Conservation (phyloP, 805 yeast genomes). For the Suhomyces emberorum region DNA sequence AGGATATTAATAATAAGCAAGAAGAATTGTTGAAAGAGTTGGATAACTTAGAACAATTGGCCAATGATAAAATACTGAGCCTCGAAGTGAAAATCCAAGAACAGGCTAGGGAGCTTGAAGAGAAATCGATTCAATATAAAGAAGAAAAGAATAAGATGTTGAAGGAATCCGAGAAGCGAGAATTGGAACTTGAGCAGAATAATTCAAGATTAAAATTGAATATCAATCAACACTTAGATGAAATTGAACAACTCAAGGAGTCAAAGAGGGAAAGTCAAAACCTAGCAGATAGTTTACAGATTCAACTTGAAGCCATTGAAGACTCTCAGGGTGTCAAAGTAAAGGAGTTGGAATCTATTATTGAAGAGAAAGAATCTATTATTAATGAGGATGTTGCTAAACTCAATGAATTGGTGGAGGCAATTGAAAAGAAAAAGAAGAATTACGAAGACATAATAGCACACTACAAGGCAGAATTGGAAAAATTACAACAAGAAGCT, state of each 20-base stretch:
- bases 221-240: conserved; percentile 4
- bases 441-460: conserved; percentile 11
- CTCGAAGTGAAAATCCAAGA: conserved; percentile 14
- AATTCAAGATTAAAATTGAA: conserved; percentile 7
- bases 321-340: conserved; percentile 2
- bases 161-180: conserved; percentile 8
- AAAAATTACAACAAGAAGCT: conserved; percentile 11
- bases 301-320: conserved; percentile 22
- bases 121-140: conserved; percentile 11
- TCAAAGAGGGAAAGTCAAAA: conserved; percentile 5
- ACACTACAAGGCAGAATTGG: conserved; percentile 10
- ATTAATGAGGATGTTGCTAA: conserved; percentile 30
- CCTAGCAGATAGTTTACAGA: conserved; percentile 23
- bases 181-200: conserved; percentile 14
- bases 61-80: conserved; percentile 17
- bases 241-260: conserved; percentile 7
- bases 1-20: conserved; percentile 18
- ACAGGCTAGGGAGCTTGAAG: conserved; percentile 8
- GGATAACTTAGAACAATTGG: conserved; percentile 21
- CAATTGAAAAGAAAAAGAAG: conserved; percentile 14
- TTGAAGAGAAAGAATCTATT: conserved; percentile 27
- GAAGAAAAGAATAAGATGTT: conserved; percentile 14
- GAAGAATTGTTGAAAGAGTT: conserved; percentile 22
- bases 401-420: conserved; percentile 27
- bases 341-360: conserved; percentile 6